Conservation (phyloP, 371 early-diverging fungal species). For the Choanephora cucurbitarum region DNA sequence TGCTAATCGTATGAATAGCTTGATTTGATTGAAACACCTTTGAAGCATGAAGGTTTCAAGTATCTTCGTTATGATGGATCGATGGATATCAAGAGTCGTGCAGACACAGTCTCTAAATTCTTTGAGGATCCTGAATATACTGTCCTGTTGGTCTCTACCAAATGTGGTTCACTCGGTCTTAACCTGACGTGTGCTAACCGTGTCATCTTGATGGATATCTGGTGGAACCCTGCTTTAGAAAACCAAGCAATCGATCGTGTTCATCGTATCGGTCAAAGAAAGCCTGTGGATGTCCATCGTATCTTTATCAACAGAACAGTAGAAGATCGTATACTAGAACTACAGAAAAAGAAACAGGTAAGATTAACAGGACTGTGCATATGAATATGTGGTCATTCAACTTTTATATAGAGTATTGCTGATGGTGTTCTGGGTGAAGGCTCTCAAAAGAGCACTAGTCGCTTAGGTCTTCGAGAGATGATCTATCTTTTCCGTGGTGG, state of each 20-base stretch:
- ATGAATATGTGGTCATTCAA: background rate
- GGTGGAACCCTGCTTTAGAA: constrained; percentile 71
- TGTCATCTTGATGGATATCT: constrained; percentile 57
- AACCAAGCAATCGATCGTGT: constrained; percentile 82
- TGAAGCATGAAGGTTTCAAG: constrained; percentile 43
- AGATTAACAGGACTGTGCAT: background rate
- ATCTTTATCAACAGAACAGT: constrained; percentile 34
- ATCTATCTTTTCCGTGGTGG: constrained; percentile 49
- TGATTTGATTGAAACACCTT: constrained; percentile 66
- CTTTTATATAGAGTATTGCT: constrained; percentile 22
- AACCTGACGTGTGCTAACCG: constrained; percentile 53
- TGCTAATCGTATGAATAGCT: too few relatives aligned
- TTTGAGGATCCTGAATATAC: constrained; percentile 45
- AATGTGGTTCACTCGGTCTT: constrained; percentile 61
- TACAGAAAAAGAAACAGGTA: constrained; percentile 45
- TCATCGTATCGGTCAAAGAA: constrained; percentile 96
- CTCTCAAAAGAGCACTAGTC: constrained; percentile 15
- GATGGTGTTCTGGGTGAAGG: constrained; percentile 54
- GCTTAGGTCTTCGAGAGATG: constrained; percentile 43
- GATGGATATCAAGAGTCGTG: constrained; percentile 41
- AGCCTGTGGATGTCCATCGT: constrained; percentile 32
- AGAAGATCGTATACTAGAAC: constrained; percentile 42
- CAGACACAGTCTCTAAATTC: constrained; percentile 49
- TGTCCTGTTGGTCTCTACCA: constrained; percentile 68
- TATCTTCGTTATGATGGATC: constrained; percentile 52